phyloP scores from a whole-genome alignment of 2,329 filamentous ascomycete species.

The Talaromyces sp. region DNA sequence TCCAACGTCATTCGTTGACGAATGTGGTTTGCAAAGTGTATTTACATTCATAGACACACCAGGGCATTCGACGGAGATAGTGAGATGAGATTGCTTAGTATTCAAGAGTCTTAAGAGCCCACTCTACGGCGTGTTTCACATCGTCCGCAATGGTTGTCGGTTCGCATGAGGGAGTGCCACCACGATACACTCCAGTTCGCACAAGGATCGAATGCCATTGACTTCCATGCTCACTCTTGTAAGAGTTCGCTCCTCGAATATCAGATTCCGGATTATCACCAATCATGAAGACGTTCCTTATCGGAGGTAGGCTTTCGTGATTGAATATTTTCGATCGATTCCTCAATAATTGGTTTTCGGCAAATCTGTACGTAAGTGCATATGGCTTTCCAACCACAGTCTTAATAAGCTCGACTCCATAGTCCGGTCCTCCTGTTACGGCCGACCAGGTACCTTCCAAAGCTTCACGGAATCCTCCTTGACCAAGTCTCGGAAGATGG shows the following conservation, averaged over 20 bases:
- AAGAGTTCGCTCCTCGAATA: constrained; percentile 79
- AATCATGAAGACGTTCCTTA: constrained; percentile 85
- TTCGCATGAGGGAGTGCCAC: constrained; percentile 52
- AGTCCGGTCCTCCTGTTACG: constrained; percentile 55
- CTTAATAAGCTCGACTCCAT: constrained; percentile 55
- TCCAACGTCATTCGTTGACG: neutral
- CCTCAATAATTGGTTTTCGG: constrained; percentile 64
- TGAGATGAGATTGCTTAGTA: neutral
- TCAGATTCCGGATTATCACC: constrained; percentile 88
- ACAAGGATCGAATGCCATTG: constrained; percentile 74
- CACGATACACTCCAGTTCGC: constrained; percentile 69
- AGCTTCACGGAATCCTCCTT: constrained; percentile 82
- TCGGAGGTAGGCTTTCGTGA: constrained; percentile 34
- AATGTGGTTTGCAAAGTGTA: neutral
- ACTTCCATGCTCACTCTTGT: constrained; percentile 60
- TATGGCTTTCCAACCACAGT: constrained; percentile 80
- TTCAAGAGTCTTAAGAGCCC: constrained; percentile 56
- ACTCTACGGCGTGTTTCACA: constrained; percentile 70
- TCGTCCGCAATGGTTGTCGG: constrained; percentile 66
- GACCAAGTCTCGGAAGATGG: constrained; percentile 78
- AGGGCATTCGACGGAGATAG: neutral
- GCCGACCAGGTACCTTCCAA: constrained; percentile 73
- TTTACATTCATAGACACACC: neutral
- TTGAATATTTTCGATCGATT: constrained; percentile 52
- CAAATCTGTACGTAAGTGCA: constrained; percentile 72